Base-by-base conservation (phyloP, 2,329 filamentous ascomycete genomes). In the Colletotrichum sansevieriae region DNA sequence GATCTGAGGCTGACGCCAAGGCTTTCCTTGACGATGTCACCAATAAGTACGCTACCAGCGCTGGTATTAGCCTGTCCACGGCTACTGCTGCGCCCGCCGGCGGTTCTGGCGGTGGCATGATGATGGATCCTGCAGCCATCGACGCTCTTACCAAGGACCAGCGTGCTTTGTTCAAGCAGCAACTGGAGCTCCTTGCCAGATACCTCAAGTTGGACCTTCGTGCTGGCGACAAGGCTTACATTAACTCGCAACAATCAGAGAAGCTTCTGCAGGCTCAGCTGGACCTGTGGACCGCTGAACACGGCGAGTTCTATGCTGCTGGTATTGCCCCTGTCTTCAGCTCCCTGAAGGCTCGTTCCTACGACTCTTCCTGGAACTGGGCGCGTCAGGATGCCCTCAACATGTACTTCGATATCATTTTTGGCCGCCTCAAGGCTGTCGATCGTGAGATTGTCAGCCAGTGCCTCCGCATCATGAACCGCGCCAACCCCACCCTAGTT, bases 401-500 rank as follows among this genome's bases (percentile, higher is more conserved):
- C 84, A 99, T 99, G 95, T 99, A 96, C 85, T 99, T 94, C 83
- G 96, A 99, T 77, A 97, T 99, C 77, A 98, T 99, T 77, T 99
- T 99, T 75, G 96, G 96, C 67, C 90, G 96, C 70, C 89, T 99
- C 62, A 90, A 96, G 84, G 93, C 91, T 57, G 92, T 99, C 46
- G 96, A 99, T 76, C 93, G 96, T 72, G 96, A 99, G 81, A 99
- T 98, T 75, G 96, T 99, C 78, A 98, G 95, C 82, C 95, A 95
- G 79, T 99, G 96, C 83, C 98, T 99, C 77, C 92, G 94, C 73
- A 96, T 99, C 82, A 99, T 99, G 96, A 99, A 98, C 85, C 92
- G 96, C 71, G 97, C 96, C 39, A 99, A 98, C 79, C 96, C 96
- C 2, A 92, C 93, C 41, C 89, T 99, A 1, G 88, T 99, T 67